Evolutionary conservation across 129 eudicot species (phyloP), one percentile per base, ranked within the genome.

Genomic region (Centella asiatica): DNA sequence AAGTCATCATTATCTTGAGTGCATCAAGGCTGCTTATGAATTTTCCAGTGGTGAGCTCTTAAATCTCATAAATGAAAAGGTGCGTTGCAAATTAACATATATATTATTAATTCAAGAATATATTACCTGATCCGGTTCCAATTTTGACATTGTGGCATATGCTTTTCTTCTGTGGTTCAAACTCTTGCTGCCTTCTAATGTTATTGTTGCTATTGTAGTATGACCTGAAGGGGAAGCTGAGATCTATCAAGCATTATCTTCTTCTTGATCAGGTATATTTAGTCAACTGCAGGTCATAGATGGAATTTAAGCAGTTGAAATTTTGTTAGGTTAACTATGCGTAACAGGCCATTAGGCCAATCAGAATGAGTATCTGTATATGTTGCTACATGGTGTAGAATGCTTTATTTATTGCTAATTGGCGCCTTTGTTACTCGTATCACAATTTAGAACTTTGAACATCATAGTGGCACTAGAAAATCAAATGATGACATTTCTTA

Each of bases 31-130:
- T 69, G 98, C 98, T 63, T 92, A 92, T 72, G 96, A 92, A 73
- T 92, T 87, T 82, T 83, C 98, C 57, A 92, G 98, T 60, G 84
- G 95, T 44, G 98, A 92, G 78, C 84, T 92, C 69, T 72, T 92
- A 71, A 92, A 78, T 85, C 94, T 92, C 76, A 74, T 92, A 59
- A 92, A 78, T 75, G 95, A 92, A 34, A 92, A 92, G 96, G 98
- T 92, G 65, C 70, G 45, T 55, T 17, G 15, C 31, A 61, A 32
- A 54, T 12, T 44, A 54, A 49, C 58, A n/a, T 66, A 39, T 44
- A 28, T 9, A 18, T 65, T 46, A 26, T 58, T 58, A 10, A 19
- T 24, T 20, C 15, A 57, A 57, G 25, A 58, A 58, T 15, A 34
- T 34, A 45, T 58, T 18, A 23, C 10, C 15, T 56, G 40, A 56